Percentiles rank a stretch among this genome's conserved stretches.
Evolutionary conservation across 441 rosid species (phyloP).

Genomic region (Manihot esculenta): DNA sequence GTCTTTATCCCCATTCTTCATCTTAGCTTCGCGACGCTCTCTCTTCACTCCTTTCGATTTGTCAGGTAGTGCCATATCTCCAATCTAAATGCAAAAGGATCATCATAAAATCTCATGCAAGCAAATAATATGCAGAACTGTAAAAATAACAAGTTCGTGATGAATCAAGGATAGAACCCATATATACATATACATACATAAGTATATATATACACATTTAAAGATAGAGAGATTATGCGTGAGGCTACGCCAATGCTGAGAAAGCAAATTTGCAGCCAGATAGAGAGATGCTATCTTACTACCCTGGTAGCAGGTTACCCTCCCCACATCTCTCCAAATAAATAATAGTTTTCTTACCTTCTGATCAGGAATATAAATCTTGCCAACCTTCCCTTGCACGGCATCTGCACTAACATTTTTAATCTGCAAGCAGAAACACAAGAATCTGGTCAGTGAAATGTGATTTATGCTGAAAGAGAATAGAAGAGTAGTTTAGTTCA

Average conservation of each 20-base stretch:
- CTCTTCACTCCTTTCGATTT: constrained; percentile 88
- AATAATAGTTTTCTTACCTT: constrained; percentile 45
- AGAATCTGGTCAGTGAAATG: constrained; percentile 16
- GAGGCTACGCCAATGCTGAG: background rate
- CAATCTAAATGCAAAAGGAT: constrained; percentile 39
- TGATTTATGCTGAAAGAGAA: background rate
- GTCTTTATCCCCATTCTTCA: constrained; percentile 37
- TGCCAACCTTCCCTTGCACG: constrained; percentile 64
- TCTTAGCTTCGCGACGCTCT: constrained; percentile 80
- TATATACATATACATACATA: background rate
- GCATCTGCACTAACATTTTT: constrained; percentile 75
- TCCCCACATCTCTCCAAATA: background rate
- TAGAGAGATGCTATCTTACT: background rate
- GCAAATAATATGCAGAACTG: background rate
- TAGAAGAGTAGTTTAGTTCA: constrained; percentile 4
- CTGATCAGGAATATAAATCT: constrained; percentile 89
- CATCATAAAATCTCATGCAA: background rate
- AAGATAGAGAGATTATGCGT: background rate
- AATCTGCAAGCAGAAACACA: constrained; percentile 40
- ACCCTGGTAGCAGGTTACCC: background rate
- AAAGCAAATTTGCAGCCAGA: too few species aligned
- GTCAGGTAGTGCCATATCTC: constrained; percentile 56
- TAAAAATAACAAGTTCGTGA: background rate
- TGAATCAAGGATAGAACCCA: background rate
- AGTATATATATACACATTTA: too few species aligned